Conservation (phyloP, 2,329 filamentous ascomycete species). For the Calonectria pseudoturangicola region DNA sequence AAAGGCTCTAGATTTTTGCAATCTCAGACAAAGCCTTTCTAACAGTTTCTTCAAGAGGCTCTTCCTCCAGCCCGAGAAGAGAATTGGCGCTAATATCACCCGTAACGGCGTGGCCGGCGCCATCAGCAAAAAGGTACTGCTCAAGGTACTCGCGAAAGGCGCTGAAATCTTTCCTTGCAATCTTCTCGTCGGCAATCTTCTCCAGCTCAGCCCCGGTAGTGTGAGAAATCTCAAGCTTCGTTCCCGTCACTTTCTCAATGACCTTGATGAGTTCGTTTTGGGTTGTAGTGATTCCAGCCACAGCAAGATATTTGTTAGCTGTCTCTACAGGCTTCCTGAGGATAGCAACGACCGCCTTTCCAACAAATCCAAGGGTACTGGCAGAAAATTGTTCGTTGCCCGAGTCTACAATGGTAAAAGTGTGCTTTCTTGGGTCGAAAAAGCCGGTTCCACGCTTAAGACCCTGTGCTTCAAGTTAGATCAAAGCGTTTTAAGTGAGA, state of each 20-base stretch:
- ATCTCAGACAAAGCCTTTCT: slow-evolving; percentile 23
- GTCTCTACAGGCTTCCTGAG: slow-evolving; percentile 70
- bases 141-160: slow-evolving; percentile 35
- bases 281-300: slow-evolving; percentile 74
- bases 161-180: slow-evolving; percentile 61
- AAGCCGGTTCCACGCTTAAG: slow-evolving; percentile 61
- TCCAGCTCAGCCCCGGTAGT: slow-evolving; percentile 59
- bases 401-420: slow-evolving; percentile 73
- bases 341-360: slow-evolving; percentile 69
- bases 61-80: slow-evolving; percentile 31
- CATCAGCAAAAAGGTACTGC: slow-evolving; percentile 33
- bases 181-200: slow-evolving; percentile 63
- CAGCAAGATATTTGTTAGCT: slow-evolving; percentile 74
- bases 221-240: slow-evolving; percentile 69
- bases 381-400: slow-evolving; percentile 71
- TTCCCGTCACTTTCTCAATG: slow-evolving; percentile 71
- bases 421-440: slow-evolving; percentile 60
- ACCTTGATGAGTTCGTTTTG: slow-evolving; percentile 74
- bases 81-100: slow-evolving; percentile 18
- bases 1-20: background rate
- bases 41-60: slow-evolving; percentile 29
- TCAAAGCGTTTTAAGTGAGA: background rate
- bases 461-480: slow-evolving; percentile 62
- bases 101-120: slow-evolving; percentile 20
- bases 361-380: slow-evolving; percentile 71